Evolutionary conservation across 331 rosid species (phyloP).

Genomic region (Pyracantha coccinea): DNA sequence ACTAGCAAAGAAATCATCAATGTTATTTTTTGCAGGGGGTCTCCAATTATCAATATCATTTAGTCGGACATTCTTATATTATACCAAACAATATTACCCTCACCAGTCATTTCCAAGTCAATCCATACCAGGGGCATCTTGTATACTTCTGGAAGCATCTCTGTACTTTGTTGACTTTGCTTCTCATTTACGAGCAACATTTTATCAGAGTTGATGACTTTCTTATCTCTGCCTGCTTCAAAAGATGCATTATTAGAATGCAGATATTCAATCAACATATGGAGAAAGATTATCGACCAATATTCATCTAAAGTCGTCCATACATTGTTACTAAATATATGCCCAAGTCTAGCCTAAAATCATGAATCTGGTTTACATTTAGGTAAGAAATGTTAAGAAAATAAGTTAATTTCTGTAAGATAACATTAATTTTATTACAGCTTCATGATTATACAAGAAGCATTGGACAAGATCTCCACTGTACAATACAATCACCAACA

Average conservation of each 20-base stretch:
- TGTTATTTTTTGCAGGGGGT: neutral
- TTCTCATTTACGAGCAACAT: conserved; percentile 16
- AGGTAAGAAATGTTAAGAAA: too few species aligned
- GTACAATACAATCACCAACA: neutral
- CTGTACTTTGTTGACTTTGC: conserved; percentile 13
- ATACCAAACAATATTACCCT: conserved; percentile 10
- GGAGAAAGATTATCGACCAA: too few species aligned
- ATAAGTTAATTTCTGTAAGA: too few species aligned
- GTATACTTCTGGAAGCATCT: conserved; percentile 29
- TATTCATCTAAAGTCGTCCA: too few species aligned
- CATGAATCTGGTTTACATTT: too few species aligned
- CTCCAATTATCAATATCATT: too few species aligned
- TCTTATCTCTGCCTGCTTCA: conserved; percentile 41
- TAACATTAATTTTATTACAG: neutral
- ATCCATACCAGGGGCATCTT: conserved; percentile 90
- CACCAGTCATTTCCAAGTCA: conserved; percentile 99
- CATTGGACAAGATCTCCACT: neutral
- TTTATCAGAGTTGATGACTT: conserved; percentile 24
- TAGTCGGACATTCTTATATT: neutral
- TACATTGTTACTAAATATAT: too few species aligned
- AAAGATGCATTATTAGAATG: neutral
- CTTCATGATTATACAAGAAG: neutral
- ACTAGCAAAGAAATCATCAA: neutral
- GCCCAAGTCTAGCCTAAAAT: too few species aligned
- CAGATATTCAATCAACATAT: too few species aligned